phyloP scores from a whole-genome alignment of 164 flowering plant genomes.

The Nelumbo lutea region DNA sequence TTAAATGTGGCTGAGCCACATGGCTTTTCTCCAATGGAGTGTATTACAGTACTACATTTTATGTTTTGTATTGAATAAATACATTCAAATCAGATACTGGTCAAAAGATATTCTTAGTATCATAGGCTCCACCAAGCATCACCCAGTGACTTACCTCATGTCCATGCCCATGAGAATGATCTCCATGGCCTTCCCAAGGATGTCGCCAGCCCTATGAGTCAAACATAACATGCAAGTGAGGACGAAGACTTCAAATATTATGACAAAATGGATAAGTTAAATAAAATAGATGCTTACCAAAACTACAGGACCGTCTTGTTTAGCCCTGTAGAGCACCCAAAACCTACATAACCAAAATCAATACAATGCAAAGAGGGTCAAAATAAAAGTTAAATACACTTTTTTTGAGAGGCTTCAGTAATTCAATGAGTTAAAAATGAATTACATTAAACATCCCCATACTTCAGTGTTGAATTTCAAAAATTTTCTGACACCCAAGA shows the following conservation, averaged over 20 bases:
- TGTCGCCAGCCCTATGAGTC: slow-evolving; percentile 72
- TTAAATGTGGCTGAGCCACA: no score
- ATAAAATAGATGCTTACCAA: slow-evolving; percentile 20
- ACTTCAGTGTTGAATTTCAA: no score
- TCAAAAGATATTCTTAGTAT: no score
- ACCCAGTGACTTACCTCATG: slow-evolving; percentile 12
- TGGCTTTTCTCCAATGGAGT: no score
- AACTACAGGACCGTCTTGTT: slow-evolving; percentile 38
- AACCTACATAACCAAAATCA: slow-evolving; percentile 22
- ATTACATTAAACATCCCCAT: no score
- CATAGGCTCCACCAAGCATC: background rate
- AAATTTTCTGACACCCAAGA: no score
- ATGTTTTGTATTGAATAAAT: no score
- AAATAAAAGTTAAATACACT: no score
- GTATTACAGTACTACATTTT: no score
- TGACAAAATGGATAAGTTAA: background rate
- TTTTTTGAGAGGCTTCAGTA: no score
- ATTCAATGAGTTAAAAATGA: no score
- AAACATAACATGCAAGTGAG: background rate
- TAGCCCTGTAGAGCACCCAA: slow-evolving; percentile 39
- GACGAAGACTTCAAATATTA: background rate
- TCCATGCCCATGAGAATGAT: slow-evolving; percentile 49
- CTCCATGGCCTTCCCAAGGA: slow-evolving; percentile 92
- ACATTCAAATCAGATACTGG: no score
- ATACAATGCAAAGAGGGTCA: background rate